A percentile compares a stretch with the other conserved stretches of the same genome.
Conservation (phyloP, 129 eudicot species). For the Centrapalus pauciflorus region DNA sequence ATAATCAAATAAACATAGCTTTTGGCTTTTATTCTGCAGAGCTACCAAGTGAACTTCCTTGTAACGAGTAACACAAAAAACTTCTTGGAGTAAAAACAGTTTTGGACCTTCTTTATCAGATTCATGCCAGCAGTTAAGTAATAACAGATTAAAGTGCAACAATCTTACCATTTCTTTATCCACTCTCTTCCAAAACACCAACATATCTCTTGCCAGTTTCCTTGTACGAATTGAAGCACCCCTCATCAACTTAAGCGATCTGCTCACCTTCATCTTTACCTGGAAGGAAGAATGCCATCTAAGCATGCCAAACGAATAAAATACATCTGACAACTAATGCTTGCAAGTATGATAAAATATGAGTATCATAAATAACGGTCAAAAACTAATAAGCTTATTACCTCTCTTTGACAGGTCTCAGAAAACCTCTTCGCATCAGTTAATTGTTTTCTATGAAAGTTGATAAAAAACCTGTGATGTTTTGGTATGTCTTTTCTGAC, state of each 20-base stretch:
- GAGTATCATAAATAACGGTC: slow-evolving; percentile 4
- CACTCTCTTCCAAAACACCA: slow-evolving; percentile 91
- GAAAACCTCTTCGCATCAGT: slow-evolving; percentile 88
- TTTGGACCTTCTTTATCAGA: neutral
- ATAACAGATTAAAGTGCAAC: neutral
- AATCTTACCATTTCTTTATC: slow-evolving; percentile 94
- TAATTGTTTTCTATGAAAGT: slow-evolving; percentile 68
- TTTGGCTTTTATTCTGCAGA: neutral
- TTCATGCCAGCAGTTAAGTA: neutral
- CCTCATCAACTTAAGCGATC: slow-evolving; percentile 94
- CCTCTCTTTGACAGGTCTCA: slow-evolving; percentile 98
- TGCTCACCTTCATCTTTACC: slow-evolving; percentile 95
- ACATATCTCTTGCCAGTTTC: slow-evolving; percentile 92
- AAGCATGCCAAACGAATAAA: slow-evolving; percentile 12
- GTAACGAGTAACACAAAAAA: neutral
- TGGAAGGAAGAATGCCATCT: slow-evolving; percentile 22
- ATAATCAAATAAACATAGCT: neutral
- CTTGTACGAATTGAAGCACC: slow-evolving; percentile 90
- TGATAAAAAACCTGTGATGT: slow-evolving; percentile 67
- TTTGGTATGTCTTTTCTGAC: slow-evolving; percentile 87
- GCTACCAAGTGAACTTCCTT: slow-evolving; percentile 7
- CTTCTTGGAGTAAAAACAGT: neutral
- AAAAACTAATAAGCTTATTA: slow-evolving; percentile 8
- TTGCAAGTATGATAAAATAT: neutral
- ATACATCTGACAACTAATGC: slow-evolving; percentile 16